Evolutionary conservation across 441 rosid genomes (phyloP).

Genomic region (Syzygium syzygioides): DNA sequence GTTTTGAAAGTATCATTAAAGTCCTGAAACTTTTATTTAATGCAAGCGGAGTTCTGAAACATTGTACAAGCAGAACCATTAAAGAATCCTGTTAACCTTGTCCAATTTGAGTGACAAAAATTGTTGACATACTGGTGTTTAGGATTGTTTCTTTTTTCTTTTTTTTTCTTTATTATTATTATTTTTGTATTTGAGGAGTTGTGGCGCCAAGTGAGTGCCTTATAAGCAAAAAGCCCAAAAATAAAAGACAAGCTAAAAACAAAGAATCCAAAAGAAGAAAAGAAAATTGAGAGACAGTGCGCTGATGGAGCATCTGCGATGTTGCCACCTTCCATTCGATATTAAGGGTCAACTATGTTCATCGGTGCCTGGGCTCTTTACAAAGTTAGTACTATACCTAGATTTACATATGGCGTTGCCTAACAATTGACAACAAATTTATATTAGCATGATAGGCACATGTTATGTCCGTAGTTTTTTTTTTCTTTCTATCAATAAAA

Average conservation of each 20-base stretch:
- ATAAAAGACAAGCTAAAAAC: background rate
- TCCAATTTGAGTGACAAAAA: background rate
- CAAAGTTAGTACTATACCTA: background rate
- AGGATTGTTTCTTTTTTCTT: too few species aligned
- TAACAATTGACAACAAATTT: background rate
- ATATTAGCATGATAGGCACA: background rate
- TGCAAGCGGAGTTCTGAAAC: background rate
- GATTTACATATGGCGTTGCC: background rate
- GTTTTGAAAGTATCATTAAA: background rate
- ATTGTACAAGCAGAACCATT: background rate
- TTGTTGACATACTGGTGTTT: background rate
- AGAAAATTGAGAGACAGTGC: too few species aligned
- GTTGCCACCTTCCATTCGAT: background rate
- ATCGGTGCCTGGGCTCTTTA: background rate
- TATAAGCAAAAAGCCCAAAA: too few species aligned
- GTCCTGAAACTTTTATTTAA: background rate
- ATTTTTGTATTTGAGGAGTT: background rate
- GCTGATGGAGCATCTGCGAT: background rate
- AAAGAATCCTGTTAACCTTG: too few species aligned
- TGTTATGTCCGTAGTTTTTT: background rate
- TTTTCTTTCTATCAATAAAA: background rate
- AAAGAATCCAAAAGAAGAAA: too few species aligned
- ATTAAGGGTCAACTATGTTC: background rate
- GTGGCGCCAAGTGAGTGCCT: background rate
- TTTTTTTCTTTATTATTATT: too few species aligned